Conservation (phyloP, 495 filamentous ascomycete species). For the Chaetomium cochliodes region DNA sequence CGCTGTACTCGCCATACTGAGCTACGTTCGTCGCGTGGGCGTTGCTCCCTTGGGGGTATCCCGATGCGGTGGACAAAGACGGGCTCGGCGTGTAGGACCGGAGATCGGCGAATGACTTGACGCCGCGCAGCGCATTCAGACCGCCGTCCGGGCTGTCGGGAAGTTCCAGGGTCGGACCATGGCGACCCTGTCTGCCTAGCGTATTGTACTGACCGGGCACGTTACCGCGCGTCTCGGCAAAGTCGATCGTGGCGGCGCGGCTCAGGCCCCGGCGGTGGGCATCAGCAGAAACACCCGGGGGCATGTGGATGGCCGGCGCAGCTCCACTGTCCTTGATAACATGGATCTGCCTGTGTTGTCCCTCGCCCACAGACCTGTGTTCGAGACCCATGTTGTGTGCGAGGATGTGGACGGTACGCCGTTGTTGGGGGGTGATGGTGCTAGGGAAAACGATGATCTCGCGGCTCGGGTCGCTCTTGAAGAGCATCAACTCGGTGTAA, state of each 20-base stretch:
- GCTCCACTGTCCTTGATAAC: slow-evolving; percentile 66
- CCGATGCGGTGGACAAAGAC: slow-evolving; percentile 67
- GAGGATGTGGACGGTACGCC: slow-evolving; percentile 86
- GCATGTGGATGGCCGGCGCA: slow-evolving; percentile 49
- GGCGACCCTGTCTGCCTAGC: slow-evolving; percentile 66
- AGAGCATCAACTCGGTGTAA: slow-evolving; percentile 84
- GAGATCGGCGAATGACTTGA: slow-evolving; percentile 95
- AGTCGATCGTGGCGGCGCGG: slow-evolving; percentile 96
- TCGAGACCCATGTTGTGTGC: slow-evolving; percentile 92
- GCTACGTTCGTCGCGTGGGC: slow-evolving; percentile 60
- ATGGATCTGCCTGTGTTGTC: slow-evolving; percentile 82
- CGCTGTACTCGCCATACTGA: slow-evolving; percentile 50
- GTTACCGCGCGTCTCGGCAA: slow-evolving; percentile 79
- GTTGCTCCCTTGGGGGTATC: slow-evolving; percentile 39
- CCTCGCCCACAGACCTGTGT: slow-evolving; percentile 83
- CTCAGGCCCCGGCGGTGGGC: slow-evolving; percentile 76
- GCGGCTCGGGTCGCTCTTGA: slow-evolving; percentile 72
- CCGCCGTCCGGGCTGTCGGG: slow-evolving; percentile 73
- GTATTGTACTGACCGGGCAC: slow-evolving; percentile 68
- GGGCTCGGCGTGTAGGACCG: slow-evolving; percentile 94
- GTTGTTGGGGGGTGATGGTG: slow-evolving; percentile 74
- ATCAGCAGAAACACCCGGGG: slow-evolving; percentile 66
- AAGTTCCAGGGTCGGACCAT: slow-evolving; percentile 72
- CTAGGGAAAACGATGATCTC: slow-evolving; percentile 82
- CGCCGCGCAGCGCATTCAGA: slow-evolving; percentile 65